A percentile compares a stretch with the other conserved stretches of the same genome.
Conservation (phyloP, 1,284 basidiomycete species). For the Pholiota adiposa region DNA sequence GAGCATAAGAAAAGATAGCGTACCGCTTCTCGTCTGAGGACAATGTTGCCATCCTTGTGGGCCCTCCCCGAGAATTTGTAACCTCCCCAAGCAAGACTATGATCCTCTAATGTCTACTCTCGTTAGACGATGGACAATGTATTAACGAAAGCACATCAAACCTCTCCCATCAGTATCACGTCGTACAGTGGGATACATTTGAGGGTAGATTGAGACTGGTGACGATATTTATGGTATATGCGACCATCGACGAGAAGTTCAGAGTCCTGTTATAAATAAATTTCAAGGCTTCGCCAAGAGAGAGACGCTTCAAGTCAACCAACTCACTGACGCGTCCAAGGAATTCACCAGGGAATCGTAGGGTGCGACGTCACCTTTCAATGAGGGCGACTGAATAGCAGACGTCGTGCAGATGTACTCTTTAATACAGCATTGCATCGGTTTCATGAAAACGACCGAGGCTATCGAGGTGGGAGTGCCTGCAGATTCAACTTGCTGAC, state of each 20-base stretch:
- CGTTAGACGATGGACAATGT: conserved; percentile 8
- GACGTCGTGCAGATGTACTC: conserved; percentile 36
- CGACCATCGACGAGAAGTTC: conserved; percentile 13
- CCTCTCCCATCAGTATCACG: conserved; percentile 43
- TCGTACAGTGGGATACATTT: conserved; percentile 7
- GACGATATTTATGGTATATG: conserved; percentile 13
- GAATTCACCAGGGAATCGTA: conserved; percentile 7
- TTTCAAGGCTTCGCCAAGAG: not conserved
- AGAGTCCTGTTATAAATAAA: conserved; percentile 5
- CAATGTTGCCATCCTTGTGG: conserved; percentile 41
- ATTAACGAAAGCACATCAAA: conserved; percentile 22
- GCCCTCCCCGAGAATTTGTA: conserved; percentile 47
- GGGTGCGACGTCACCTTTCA: not conserved
- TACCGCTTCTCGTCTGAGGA: conserved; percentile 48
- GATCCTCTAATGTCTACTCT: conserved; percentile 44
- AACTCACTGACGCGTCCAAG: conserved; percentile 13
- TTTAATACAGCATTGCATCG: conserved; percentile 46
- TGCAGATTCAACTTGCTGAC: not conserved
- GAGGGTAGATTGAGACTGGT: not conserved
- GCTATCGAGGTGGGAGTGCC: not conserved
- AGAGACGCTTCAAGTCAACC: not conserved
- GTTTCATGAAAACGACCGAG: conserved; percentile 33
- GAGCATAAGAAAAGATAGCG: conserved; percentile 22
- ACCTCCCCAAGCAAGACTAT: conserved; percentile 52
- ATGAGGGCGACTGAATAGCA: not conserved